These are phyloP conservation scores for Phanerodontia chrysosporium DNA, from an alignment of 768 basidiomycete genomes.

Conservation along the genomic window DNA sequence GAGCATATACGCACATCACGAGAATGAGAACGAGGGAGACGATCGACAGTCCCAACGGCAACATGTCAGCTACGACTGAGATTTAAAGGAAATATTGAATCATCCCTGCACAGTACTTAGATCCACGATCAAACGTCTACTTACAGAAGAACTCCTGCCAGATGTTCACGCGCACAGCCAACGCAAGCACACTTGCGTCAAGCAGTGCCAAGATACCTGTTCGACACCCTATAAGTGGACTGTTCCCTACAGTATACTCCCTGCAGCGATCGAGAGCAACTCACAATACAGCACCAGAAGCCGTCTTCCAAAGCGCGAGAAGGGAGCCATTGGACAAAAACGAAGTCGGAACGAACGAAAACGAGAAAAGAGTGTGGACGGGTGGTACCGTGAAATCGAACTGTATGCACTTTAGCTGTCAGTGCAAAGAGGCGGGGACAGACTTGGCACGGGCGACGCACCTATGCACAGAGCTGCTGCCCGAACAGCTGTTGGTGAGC, in stretches of 20 bases:
- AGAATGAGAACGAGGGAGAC: conserved; percentile 42
- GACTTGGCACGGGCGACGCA: not conserved
- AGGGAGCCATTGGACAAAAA: not conserved
- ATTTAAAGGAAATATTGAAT: conserved; percentile 1
- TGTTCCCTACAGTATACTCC: no score
- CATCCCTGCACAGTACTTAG: not conserved
- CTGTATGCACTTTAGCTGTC: not conserved
- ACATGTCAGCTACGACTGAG: conserved; percentile 52
- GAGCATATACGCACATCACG: conserved; percentile 35
- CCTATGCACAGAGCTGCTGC: not conserved
- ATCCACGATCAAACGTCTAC: conserved; percentile 18
- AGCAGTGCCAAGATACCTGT: conserved; percentile 41
- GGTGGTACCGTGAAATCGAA: not conserved
- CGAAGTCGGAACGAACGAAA: not conserved
- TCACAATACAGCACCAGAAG: conserved; percentile 28
- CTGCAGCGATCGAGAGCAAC: no score
- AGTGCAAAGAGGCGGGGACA: not conserved
- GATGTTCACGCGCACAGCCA: conserved; percentile 49
- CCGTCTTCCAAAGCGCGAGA: conserved; percentile 22
- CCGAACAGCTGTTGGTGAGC: not conserved
- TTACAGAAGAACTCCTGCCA: conserved; percentile 61
- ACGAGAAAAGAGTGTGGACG: not conserved
- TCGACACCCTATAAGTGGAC: not conserved
- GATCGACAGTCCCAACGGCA: conserved; percentile 58
- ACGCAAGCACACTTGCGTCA: conserved; percentile 47